Conservation (phyloP, 345 rosid genomes). For the sweet orange (Citrus sinensis) region DNA sequence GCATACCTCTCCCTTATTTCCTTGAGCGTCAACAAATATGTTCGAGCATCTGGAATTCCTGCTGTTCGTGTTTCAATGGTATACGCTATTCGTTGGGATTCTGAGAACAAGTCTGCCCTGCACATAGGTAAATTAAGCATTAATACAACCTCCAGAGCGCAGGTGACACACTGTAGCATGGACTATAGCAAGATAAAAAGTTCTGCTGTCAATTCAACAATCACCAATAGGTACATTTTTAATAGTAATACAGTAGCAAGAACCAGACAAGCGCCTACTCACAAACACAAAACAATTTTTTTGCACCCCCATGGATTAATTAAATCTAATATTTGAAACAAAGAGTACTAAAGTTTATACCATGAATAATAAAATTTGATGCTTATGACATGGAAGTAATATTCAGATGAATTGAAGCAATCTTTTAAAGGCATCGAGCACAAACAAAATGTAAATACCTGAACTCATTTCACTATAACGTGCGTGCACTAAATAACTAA, state of each 20-base stretch:
- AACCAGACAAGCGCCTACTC: neutral
- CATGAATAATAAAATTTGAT: neutral
- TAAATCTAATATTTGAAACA: neutral
- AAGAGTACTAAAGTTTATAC: neutral
- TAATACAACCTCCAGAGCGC: conserved; percentile 1
- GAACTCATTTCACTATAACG: neutral
- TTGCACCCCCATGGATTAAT: neutral
- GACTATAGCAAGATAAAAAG: neutral
- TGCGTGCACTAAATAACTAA: neutral
- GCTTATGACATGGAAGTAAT: neutral
- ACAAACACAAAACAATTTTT: neutral
- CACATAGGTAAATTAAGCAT: conserved; percentile 19
- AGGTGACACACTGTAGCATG: neutral
- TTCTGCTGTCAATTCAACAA: neutral
- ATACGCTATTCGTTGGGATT: conserved; percentile 68
- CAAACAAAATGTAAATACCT: neutral
- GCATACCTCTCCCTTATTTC: conserved; percentile 72
- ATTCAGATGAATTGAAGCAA: neutral
- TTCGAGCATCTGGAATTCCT: conserved; percentile 84
- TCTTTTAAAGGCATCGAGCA: neutral
- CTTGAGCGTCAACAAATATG: conserved; percentile 68
- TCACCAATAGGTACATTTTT: neutral
- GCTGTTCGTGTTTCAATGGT: conserved; percentile 62
- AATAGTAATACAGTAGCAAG: neutral
- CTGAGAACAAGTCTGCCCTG: conserved; percentile 89